A percentile compares a stretch with the other conserved stretches of the same genome.
phyloP scores from a whole-genome alignment of 305 asterid genomes.

The Fraxinus floribunda region DNA sequence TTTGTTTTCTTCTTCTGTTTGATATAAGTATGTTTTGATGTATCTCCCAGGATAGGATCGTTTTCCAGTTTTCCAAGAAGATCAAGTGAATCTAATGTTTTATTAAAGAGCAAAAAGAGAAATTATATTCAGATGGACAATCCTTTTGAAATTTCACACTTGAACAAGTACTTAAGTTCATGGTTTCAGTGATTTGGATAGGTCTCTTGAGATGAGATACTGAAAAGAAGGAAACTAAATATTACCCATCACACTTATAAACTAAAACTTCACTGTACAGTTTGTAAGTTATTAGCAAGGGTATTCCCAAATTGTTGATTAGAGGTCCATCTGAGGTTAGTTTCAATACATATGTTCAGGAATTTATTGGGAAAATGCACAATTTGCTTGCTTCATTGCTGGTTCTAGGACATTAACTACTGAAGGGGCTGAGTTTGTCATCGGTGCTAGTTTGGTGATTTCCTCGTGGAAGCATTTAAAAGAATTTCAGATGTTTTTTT shows the following conservation, averaged over 20 bases:
- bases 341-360: not conserved
- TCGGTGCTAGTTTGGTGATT: not conserved
- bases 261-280: not conserved
- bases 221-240: not conserved
- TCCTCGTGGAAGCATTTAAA: not conserved
- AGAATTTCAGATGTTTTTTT: not conserved
- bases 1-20: not conserved
- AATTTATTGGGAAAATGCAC: not conserved
- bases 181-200: not conserved
- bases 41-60: not conserved
- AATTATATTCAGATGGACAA: not conserved
- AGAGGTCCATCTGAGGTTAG: not conserved
- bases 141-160: not conserved
- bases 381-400: not conserved
- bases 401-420: not conserved
- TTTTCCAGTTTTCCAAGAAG: not conserved
- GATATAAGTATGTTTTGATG: not conserved
- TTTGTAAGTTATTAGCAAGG: not conserved
- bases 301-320: not conserved
- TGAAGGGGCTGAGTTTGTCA: not conserved
- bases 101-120: not conserved
- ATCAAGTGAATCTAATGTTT: not conserved
- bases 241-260: not conserved
- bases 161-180: not conserved
- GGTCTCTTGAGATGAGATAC: constrained; percentile 8